A percentile compares a stretch with the other conserved stretches of the same genome.
These are phyloP conservation scores for Botrytis squamosa DNA, from an alignment of 2,329 filamentous ascomycete species.

Conservation along the genomic window DNA sequence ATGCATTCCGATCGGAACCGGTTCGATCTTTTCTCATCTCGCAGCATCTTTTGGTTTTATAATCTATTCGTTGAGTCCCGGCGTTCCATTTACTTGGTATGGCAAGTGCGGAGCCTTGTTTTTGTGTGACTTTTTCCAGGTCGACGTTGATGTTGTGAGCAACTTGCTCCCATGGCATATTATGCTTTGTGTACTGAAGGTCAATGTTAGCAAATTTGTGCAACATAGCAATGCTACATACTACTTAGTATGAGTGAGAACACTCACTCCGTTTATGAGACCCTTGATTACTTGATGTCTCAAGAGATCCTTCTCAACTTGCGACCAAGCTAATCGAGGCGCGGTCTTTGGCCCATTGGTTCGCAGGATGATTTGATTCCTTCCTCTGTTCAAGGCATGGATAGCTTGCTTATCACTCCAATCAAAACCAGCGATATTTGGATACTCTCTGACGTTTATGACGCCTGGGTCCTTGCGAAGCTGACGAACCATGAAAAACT, in stretches of 20 bases:
- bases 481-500: slow-evolving; percentile 25
- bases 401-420: slow-evolving; percentile 19
- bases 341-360: neutral
- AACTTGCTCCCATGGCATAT: slow-evolving; percentile 16
- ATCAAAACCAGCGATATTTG: slow-evolving; percentile 17
- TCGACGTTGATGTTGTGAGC: slow-evolving; percentile 17
- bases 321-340: slow-evolving; percentile 9
- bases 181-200: neutral
- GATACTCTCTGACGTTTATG: slow-evolving; percentile 21
- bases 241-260: no score
- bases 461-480: neutral
- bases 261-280: neutral
- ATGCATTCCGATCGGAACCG: neutral
- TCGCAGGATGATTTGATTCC: slow-evolving; percentile 15
- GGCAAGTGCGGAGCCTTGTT: neutral
- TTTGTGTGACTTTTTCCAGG: neutral
- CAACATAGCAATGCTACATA: no score
- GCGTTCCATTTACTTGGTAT: slow-evolving; percentile 11
- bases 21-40: neutral
- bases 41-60: neutral
- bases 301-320: slow-evolving; percentile 20
- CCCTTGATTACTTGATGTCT: slow-evolving; percentile 2
- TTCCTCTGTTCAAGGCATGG: slow-evolving; percentile 19
- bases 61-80: neutral
- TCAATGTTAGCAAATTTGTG: neutral